Evolutionary conservation across 2,329 filamentous ascomycete genomes (phyloP), one percentile per base, ranked within the genome.

Genomic region (Colletotrichum godetiae): DNA sequence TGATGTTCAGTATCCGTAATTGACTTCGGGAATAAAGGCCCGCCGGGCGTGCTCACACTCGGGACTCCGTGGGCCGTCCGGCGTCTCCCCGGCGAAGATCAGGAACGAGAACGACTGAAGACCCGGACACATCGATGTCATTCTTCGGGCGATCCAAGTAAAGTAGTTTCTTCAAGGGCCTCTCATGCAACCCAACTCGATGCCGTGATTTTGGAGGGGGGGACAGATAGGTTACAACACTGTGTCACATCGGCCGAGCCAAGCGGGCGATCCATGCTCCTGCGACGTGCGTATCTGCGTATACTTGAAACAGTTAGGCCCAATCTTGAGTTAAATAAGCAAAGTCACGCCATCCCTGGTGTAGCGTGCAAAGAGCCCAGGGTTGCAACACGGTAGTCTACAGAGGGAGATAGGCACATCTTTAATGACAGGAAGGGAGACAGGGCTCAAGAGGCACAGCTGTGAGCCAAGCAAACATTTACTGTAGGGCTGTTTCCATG

Each of bases 341-440:
- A 59, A 52, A 64, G 60, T 65, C 70, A 73, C 67, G 60, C 56
- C 67, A 73, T 73, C 70, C 70, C 49, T 56, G 70, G 27, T 15
- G 58, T 29, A 35, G 31, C n/a, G 11, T n/a, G 59, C 8, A 8
- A 62, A 33, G 59, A 27, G 4, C 12, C 35, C 13, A n/a, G n/a
- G n/a, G 11, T 37, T 22, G 19, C 5, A 19, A 6, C 46, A n/a
- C n/a, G 12, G n/a, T 33, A 10, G 37, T 4, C 46, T 6, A n/a
- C 29, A 19, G 46, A n/a, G 37, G 46, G 61, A 24, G 61, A 19
- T 35, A 8, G 42, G 19, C 42, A 49, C 42, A 22, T 22, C 15
- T 11, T 49, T n/a, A 19, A 49, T 19, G 42, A 49, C 11, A 49
- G 42, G 42, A n/a, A 49, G 19, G 42, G 42, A 49, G 19, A 19